A percentile compares a stretch with the other conserved stretches of the same genome.
Conservation (phyloP, 176 grass and related monocot species). For the Triticum turgidum region DNA sequence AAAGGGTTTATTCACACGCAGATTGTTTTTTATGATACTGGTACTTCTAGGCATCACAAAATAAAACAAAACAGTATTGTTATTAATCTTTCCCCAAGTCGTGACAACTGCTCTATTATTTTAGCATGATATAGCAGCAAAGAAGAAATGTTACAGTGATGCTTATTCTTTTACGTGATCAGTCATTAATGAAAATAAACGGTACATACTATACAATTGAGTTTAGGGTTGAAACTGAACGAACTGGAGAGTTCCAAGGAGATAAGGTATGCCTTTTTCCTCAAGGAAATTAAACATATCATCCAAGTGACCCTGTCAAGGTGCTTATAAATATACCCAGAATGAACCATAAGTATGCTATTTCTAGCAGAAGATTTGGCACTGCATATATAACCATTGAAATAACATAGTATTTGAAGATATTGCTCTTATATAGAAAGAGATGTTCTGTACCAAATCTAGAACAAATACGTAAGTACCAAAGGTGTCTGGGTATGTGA, state of each 20-base stretch:
- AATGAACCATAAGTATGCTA: neutral
- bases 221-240: neutral
- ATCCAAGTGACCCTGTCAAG: neutral
- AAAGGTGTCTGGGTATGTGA: neutral
- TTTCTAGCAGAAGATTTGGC: neutral
- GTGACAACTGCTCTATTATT: neutral
- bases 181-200: neutral
- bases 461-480: neutral
- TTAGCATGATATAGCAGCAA: neutral
- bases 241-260: neutral
- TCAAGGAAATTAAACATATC: neutral
- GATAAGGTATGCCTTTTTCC: neutral
- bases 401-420: neutral
- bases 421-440: conserved; percentile 2
- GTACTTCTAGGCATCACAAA: conserved; percentile 4
- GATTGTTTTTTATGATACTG: neutral
- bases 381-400: neutral
- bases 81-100: neutral
- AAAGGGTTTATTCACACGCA: neutral
- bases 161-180: neutral
- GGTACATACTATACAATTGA: neutral
- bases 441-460: conserved; percentile 6
- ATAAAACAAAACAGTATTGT: neutral
- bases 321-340: neutral
- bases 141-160: neutral